Percentiles rank a stretch among this genome's conserved stretches.
phyloP scores from a whole-genome alignment of 441 rosid species.

The Metrosideros polymorpha region DNA sequence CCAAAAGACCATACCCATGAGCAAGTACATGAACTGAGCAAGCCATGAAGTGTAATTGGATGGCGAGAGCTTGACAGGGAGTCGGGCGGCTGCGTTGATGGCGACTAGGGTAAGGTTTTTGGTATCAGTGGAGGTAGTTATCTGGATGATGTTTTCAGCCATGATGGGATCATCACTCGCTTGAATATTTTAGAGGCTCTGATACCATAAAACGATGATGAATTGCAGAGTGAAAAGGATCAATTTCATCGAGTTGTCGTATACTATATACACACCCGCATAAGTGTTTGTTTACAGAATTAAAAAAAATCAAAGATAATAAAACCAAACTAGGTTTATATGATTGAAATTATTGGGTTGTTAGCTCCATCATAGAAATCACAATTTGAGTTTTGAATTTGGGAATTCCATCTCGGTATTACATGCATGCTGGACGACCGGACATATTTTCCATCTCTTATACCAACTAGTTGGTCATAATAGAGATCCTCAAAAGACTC shows the following conservation, averaged over 20 bases:
- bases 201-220: background rate
- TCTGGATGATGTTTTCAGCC: background rate
- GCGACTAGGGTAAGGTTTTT: background rate
- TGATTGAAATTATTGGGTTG: accelerated
- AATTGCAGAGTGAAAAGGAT: background rate
- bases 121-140: background rate
- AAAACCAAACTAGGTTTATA: background rate
- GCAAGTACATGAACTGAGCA: background rate
- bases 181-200: background rate
- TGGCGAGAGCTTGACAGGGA: background rate
- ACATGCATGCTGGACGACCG: too few relatives aligned
- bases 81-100: background rate
- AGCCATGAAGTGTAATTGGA: background rate
- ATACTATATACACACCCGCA: background rate
- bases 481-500: background rate
- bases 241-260: background rate
- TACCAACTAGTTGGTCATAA: background rate
- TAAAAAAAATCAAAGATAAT: background rate
- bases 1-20: background rate
- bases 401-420: too few relatives aligned
- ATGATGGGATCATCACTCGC: background rate
- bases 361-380: background rate
- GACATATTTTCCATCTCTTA: background rate
- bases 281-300: background rate
- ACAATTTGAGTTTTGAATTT: background rate